Base-by-base conservation (phyloP, 1,284 basidiomycete genomes). In the Volvariella surrecta region DNA sequence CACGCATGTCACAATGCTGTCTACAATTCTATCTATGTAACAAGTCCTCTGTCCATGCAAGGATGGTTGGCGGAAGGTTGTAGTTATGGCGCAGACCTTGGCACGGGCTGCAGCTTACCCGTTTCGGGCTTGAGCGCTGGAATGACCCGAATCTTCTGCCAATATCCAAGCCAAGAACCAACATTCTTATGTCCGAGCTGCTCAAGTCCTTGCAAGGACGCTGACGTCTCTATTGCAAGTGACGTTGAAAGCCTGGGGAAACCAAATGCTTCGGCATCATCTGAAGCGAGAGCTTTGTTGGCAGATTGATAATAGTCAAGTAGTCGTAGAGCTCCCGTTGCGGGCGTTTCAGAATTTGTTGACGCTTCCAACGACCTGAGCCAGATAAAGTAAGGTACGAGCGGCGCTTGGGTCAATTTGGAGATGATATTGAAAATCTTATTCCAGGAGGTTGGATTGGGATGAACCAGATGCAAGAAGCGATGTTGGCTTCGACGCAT, bases 221-320 rank as follows among this genome's bases (percentile, higher is more conserved):
- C 37, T 11, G 39, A 37, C 16, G 24, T 32, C 16, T 15, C 16
- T 39, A 46, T 37, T 4, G 47, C 45, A 32, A 21, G 37, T 9
- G 16, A 15, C 15, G 47, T 49, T n/a, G 44, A 48, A 21, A 53
- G 48, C 18, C 44, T 37, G 1, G 49, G 50, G 39, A 50, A 48
- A 6, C 49, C 52, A 21, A 52, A 51, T 18, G 51, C 50, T 21
- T 55, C 52, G 13, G 43, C 47, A n/a, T 52, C 47, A 11, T 32
- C 38, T 3, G 32, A 49, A 28, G 28, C 17, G 6, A 16, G 34
- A 10, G 41, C 17, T 24, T 44, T 47, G 32, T 46, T 40, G 16
- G 41, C 50, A 9, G 50, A 52, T 37, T 43, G 49, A 32, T 49
- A 54, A 24, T 48, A 54, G 18, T 49, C 48, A 20, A 54, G 39